Percentiles rank a stretch among this genome's conserved stretches.
Conservation (phyloP, 352 stramenopile species). For the Pythium biforme region DNA sequence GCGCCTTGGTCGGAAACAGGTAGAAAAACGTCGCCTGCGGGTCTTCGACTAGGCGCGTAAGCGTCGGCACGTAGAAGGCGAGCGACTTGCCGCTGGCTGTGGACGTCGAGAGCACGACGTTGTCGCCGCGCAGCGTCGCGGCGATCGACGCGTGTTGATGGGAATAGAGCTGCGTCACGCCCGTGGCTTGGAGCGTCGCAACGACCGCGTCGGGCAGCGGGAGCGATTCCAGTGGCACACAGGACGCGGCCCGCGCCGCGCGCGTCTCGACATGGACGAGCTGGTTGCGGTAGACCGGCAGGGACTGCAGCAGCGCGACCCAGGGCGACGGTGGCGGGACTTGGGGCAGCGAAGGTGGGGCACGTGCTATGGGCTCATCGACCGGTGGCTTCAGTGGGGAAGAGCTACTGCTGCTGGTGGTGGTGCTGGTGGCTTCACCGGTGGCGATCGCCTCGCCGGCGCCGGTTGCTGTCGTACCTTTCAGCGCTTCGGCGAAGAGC, state of each 20-base stretch:
- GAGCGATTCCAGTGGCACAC: slow-evolving; percentile 36
- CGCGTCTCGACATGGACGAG: slow-evolving; percentile 80
- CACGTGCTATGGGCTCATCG: too few species aligned
- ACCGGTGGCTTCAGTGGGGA: too few species aligned
- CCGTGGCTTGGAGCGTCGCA: slow-evolving; percentile 40
- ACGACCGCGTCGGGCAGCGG: slow-evolving; percentile 38
- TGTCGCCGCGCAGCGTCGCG: slow-evolving; percentile 76
- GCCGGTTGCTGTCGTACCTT: background rate
- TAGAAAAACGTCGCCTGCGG: slow-evolving; percentile 84
- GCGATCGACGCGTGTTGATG: slow-evolving; percentile 92
- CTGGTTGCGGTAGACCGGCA: slow-evolving; percentile 71
- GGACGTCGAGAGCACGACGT: slow-evolving; percentile 95
- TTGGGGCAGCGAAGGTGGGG: too few species aligned
- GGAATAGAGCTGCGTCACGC: slow-evolving; percentile 84
- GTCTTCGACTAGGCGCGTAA: slow-evolving; percentile 69
- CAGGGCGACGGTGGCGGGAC: slow-evolving; percentile 36
- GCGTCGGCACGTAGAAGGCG: slow-evolving; percentile 95
- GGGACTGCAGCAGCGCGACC: slow-evolving; percentile 44
- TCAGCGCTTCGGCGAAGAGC: slow-evolving; percentile 52
- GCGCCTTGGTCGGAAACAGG: slow-evolving; percentile 97
- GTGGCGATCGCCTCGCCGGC: background rate
- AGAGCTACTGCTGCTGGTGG: too few species aligned
- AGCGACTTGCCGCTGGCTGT: slow-evolving; percentile 97
- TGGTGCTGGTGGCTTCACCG: background rate
- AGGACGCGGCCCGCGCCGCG: slow-evolving; percentile 40